Evolutionary conservation across 2,329 filamentous ascomycete species (phyloP).

Genomic region (Xylariaceae sp.): DNA sequence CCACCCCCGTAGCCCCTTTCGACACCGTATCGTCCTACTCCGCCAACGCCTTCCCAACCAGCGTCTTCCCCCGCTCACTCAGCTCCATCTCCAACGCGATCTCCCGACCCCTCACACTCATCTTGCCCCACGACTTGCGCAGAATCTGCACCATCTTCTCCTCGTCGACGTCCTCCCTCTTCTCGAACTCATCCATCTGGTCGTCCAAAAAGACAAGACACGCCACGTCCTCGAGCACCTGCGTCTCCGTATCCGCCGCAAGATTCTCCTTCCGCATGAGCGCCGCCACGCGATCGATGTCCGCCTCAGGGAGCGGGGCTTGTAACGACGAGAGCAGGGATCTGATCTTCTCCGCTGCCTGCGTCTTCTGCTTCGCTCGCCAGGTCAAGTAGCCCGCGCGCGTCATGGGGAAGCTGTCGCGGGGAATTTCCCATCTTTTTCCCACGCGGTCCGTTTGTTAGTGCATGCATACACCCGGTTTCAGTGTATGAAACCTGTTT

Average conservation of each 20-base stretch:
- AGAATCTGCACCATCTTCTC: constrained; percentile 69
- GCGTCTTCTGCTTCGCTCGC: constrained; percentile 68
- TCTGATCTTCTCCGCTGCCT: constrained; percentile 50
- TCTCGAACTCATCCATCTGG: constrained; percentile 76
- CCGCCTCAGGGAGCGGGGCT: constrained; percentile 36
- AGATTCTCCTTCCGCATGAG: constrained; percentile 76
- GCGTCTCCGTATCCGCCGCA: constrained; percentile 58
- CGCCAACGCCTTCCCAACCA: constrained; percentile 61
- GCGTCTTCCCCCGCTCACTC: constrained; percentile 54
- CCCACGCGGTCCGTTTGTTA: neutral
- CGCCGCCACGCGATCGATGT: constrained; percentile 58
- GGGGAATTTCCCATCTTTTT: constrained; percentile 68
- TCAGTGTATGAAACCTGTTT: neutral
- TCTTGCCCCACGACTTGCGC: constrained; percentile 71
- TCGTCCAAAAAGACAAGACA: constrained; percentile 85
- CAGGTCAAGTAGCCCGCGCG: constrained; percentile 74
- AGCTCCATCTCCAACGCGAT: constrained; percentile 63
- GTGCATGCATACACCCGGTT: neutral
- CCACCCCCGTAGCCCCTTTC: no score
- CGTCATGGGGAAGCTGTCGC: constrained; percentile 66
- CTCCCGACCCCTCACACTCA: constrained; percentile 57
- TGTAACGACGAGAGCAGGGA: constrained; percentile 41
- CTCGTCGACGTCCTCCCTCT: constrained; percentile 59
- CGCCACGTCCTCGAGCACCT: constrained; percentile 77
- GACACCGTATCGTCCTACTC: constrained; percentile 15